Conservation (phyloP, 1,284 basidiomycete genomes). For the Ustilago esculenta region DNA sequence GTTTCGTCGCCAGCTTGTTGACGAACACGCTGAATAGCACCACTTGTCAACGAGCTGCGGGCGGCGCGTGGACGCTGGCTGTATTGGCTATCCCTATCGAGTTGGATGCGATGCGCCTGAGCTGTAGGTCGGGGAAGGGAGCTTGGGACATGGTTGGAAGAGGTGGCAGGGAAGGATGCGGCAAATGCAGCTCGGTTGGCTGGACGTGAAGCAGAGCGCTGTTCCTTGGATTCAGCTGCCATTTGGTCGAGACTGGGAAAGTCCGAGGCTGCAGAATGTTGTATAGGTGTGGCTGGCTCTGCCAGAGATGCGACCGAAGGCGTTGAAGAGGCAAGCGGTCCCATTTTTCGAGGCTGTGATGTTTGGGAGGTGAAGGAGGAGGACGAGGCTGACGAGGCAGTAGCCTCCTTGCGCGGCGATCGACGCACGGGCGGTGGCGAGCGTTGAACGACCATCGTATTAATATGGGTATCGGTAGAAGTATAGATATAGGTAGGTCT, state of each 20-base stretch:
- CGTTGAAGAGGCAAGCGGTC: constrained; percentile 14
- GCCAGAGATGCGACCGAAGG: constrained; percentile 14
- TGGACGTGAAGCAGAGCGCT: constrained; percentile 28
- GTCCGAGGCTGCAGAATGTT: constrained; percentile 12
- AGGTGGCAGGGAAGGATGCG: constrained; percentile 22
- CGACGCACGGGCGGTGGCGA: constrained; percentile 33
- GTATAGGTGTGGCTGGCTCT: constrained; percentile 27
- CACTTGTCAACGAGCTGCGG: constrained; percentile 41
- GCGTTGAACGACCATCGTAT: constrained; percentile 32
- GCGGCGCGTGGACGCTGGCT: constrained; percentile 20
- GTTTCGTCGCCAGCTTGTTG: constrained; percentile 44
- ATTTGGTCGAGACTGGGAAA: constrained; percentile 48
- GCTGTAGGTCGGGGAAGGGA: constrained; percentile 31
- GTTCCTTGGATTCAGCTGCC: constrained; percentile 41
- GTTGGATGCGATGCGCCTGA: constrained; percentile 11
- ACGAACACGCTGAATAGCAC: constrained; percentile 37
- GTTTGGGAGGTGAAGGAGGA: constrained; percentile 10
- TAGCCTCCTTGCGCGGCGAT: constrained; percentile 30
- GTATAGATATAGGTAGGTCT: too few species aligned
- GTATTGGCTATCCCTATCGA: constrained; percentile 2
- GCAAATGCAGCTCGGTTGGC: constrained; percentile 31
- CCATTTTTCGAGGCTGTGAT: constrained; percentile 15
- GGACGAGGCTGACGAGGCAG: constrained; percentile 11
- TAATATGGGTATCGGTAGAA: too few species aligned
- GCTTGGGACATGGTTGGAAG: constrained; percentile 22